phyloP scores from a whole-genome alignment of 352 stramenopile genomes.

The Globisporangium irregulare region DNA sequence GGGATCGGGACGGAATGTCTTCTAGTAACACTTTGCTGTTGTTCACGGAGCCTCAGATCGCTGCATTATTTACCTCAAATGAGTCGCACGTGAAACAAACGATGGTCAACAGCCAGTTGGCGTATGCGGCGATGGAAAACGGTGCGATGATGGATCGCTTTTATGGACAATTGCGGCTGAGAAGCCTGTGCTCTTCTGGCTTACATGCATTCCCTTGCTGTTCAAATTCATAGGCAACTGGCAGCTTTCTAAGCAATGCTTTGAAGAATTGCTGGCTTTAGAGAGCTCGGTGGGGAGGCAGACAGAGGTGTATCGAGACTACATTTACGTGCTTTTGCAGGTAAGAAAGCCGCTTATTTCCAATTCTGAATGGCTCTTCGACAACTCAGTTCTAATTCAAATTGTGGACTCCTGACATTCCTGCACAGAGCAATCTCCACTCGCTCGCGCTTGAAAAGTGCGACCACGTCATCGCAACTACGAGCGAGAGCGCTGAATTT shows the following conservation, averaged over 20 bases:
- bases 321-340: slow-evolving; percentile 67
- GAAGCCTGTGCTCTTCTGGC: background rate
- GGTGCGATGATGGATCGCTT: slow-evolving; percentile 22
- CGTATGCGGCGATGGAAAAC: slow-evolving; percentile 41
- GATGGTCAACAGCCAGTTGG: slow-evolving; percentile 32
- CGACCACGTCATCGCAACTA: slow-evolving; percentile 24
- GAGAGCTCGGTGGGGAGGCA: background rate
- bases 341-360: slow-evolving; percentile 10
- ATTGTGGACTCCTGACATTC: background rate
- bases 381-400: background rate
- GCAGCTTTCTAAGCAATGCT: slow-evolving; percentile 36
- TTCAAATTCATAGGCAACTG: slow-evolving; percentile 26
- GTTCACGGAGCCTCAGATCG: slow-evolving; percentile 20
- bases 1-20: background rate
- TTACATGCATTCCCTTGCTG: background rate
- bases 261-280: slow-evolving; percentile 28
- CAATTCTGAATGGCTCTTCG: background rate
- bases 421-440: slow-evolving; percentile 5
- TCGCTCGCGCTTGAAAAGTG: slow-evolving; percentile 46
- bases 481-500: background rate
- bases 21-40: background rate
- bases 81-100: slow-evolving; percentile 12
- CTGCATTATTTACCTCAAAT: slow-evolving; percentile 23
- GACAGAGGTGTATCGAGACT: slow-evolving; percentile 24
- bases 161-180: background rate